A percentile compares a stretch with the other conserved stretches of the same genome.
phyloP scores from a whole-genome alignment of 352 stramenopile genomes.

The Phytophthora colocasiae region DNA sequence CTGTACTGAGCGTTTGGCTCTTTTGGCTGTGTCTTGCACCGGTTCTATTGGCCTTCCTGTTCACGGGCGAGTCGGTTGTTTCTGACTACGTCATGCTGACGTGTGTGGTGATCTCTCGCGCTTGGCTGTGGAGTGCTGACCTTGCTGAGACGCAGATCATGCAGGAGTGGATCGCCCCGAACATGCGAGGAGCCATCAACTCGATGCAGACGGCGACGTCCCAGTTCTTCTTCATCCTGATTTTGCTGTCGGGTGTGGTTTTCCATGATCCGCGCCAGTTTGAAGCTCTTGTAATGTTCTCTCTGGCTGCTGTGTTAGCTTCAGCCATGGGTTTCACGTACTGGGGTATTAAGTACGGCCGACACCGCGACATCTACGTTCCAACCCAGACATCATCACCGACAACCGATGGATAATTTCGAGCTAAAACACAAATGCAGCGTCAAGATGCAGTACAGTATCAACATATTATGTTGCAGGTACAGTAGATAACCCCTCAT shows the following conservation, averaged over 20 bases:
- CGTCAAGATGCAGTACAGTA: too few relatives aligned
- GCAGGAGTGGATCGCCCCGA: slow-evolving; percentile 71
- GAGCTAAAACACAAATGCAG: too few relatives aligned
- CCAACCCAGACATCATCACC: slow-evolving; percentile 10
- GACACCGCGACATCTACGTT: slow-evolving; percentile 48
- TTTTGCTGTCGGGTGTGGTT: slow-evolving; percentile 54
- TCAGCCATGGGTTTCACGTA: slow-evolving; percentile 60
- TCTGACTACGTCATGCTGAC: slow-evolving; percentile 68
- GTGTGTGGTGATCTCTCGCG: slow-evolving; percentile 56
- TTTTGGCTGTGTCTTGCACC: slow-evolving; percentile 65
- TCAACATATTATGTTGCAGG: too few relatives aligned
- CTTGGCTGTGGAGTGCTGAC: slow-evolving; percentile 66
- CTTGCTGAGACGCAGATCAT: slow-evolving; percentile 77
- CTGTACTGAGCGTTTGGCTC: slow-evolving; percentile 64
- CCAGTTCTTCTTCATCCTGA: slow-evolving; percentile 73
- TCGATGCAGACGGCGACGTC: slow-evolving; percentile 70
- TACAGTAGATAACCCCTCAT: too few relatives aligned
- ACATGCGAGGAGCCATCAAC: slow-evolving; percentile 63
- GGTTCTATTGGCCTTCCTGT: slow-evolving; percentile 45
- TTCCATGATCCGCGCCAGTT: slow-evolving; percentile 67
- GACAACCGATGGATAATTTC: neutral
- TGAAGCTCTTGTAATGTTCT: slow-evolving; percentile 63
- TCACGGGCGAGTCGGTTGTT: slow-evolving; percentile 47
- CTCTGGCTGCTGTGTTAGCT: slow-evolving; percentile 46
- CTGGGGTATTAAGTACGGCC: slow-evolving; percentile 60